phyloP scores from a whole-genome alignment of 305 asterid species.

The Lippia alba region DNA sequence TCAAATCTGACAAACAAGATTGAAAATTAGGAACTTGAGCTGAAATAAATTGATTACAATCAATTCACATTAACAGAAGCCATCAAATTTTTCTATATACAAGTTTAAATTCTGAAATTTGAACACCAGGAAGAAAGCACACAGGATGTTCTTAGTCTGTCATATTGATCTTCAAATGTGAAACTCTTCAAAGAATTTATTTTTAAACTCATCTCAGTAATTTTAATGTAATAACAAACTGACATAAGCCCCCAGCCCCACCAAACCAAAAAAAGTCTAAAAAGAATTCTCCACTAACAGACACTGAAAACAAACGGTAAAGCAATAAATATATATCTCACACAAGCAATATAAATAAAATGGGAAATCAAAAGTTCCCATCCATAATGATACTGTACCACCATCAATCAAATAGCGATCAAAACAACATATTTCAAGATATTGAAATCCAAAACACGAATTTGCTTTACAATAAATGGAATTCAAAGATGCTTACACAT shows the following conservation, averaged over 20 bases:
- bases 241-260: background rate
- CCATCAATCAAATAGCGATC: background rate
- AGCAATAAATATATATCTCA: background rate
- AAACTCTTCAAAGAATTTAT: slow-evolving; percentile 14
- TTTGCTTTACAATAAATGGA: background rate
- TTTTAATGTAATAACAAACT: background rate
- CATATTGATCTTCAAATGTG: background rate
- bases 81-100: background rate
- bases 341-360: background rate
- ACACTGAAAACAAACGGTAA: slow-evolving; percentile 4
- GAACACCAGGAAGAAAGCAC: slow-evolving; percentile 1
- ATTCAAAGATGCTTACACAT: slow-evolving; percentile 62
- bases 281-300: background rate
- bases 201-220: slow-evolving; percentile 1
- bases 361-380: background rate
- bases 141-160: background rate
- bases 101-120: background rate
- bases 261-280: background rate
- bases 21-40: slow-evolving; percentile 10
- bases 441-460: slow-evolving; percentile 8
- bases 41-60: background rate
- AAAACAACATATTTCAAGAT: background rate
- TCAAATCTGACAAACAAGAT: slow-evolving; percentile 69
- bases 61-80: background rate
- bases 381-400: background rate